A percentile compares a stretch with the other conserved stretches of the same genome.
phyloP scores from a whole-genome alignment of 2,329 filamentous ascomycete genomes.

The Ascomycota sp. region DNA sequence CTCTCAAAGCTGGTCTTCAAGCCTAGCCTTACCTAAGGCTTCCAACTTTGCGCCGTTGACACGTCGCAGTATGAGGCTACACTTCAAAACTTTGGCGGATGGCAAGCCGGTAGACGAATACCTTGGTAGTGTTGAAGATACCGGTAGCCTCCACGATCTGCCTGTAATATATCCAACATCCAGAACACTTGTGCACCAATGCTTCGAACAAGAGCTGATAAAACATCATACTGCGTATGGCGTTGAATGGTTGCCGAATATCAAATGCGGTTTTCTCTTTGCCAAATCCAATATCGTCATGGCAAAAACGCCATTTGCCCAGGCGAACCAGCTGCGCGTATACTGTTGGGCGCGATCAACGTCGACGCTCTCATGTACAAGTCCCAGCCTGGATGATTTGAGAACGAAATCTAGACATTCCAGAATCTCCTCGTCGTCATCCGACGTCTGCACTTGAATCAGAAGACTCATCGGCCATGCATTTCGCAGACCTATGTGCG shows the following conservation, averaged over 20 bases:
- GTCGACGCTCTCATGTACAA: constrained; percentile 84
- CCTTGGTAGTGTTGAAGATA: too few species aligned
- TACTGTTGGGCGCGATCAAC: constrained; percentile 48
- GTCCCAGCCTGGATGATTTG: constrained; percentile 50
- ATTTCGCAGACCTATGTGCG: constrained; percentile 62
- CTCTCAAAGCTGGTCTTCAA: too few species aligned
- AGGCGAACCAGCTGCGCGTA: constrained; percentile 88
- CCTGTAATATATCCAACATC: too few species aligned
- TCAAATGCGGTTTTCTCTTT: constrained; percentile 66
- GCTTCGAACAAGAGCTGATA: neutral
- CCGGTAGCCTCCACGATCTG: too few species aligned
- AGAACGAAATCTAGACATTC: constrained; percentile 56
- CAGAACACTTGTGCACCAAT: too few species aligned
- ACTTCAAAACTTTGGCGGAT: too few species aligned
- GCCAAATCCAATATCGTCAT: constrained; percentile 81
- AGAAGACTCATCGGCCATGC: constrained; percentile 96
- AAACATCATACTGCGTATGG: constrained; percentile 30
- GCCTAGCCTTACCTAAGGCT: too few species aligned
- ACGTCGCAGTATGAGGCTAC: too few species aligned
- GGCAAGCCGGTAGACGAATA: too few species aligned
- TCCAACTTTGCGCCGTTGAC: too few species aligned
- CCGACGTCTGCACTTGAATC: constrained; percentile 74
- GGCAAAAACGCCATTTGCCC: constrained; percentile 94
- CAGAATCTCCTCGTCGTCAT: constrained; percentile 65
- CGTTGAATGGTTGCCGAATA: constrained; percentile 48